Evolutionary conservation across 139 green algal genomes (phyloP), one percentile per base, ranked within the genome.

Genomic region (Coelastrella sp.): DNA sequence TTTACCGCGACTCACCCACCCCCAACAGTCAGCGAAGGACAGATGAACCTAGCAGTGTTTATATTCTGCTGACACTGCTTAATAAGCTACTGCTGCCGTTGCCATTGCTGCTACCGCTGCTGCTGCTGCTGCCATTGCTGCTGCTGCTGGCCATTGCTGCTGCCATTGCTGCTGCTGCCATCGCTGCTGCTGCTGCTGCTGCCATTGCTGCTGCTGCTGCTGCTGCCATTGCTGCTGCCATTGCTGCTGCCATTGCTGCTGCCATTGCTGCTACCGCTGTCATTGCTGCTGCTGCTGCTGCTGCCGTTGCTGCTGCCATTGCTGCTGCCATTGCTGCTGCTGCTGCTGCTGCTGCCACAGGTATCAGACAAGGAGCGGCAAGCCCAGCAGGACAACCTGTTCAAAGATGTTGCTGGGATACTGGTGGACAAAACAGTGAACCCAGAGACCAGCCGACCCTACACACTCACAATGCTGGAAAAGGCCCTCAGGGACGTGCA

Each of bases 341-440:
- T 20, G 20, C 11, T 10, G 78, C 70, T 14, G 49, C 56, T 7
- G 22, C 57, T 74, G 7, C 81, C 6, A 4, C 12, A 99, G 96
- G 96, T 99, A 22, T 98, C 95, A 4, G 98, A 99, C 81, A 98
- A 98, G 92, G 98, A 99, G 93, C 94, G 98, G 6, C 95, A 98
- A 27, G 63, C 97, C 58, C 94, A 99, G 91, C 94, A 95, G 22
- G 96, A 97, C 82, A 95, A 95, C 35, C 81, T 98, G 72, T 99
- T 99, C 92, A 95, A 96, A 20, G 98, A 99, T 88, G 96, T 99
- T 35, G 93, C 94, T 4, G n/a, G 79, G 11, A 79, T 91, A 59
- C 61, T 91, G 58, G 87, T 85, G 19, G 87, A 91, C 10, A 91
- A 91, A 56, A 91, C 87, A 11, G 79, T 91, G 63, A 99, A 99